These are phyloP conservation scores for Chenopodium suecicum DNA, from an alignment of 148 eudicot genomes.

Conservation along the genomic window DNA sequence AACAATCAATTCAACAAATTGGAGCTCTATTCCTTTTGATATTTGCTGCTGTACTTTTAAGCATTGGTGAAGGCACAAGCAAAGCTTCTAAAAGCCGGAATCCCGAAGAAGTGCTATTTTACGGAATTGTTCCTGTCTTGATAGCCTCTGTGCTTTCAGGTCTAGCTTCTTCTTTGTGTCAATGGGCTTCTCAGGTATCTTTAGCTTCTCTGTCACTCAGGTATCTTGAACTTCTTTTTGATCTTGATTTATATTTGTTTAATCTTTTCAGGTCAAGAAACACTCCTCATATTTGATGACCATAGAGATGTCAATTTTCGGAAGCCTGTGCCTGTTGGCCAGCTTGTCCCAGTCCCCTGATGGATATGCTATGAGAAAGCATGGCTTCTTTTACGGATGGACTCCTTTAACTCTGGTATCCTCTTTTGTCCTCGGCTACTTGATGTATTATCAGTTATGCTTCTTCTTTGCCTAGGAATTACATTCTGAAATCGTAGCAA, in stretches of 20 bases:
- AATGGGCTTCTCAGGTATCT: constrained; percentile 98
- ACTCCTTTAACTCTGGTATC: constrained; percentile 76
- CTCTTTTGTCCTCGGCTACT: background rate
- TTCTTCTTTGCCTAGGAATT: background rate
- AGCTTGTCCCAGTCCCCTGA: constrained; percentile 89
- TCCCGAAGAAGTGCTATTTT: constrained; percentile 68
- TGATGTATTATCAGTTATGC: background rate
- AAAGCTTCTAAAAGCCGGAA: constrained; percentile 60
- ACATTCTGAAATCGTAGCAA: no score
- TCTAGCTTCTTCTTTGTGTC: constrained; percentile 92
- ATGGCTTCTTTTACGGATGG: constrained; percentile 88
- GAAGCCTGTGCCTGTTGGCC: constrained; percentile 79
- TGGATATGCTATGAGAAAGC: constrained; percentile 75
- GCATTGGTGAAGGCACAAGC: constrained; percentile 92
- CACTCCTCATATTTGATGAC: constrained; percentile 94
- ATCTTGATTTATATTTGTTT: constrained; percentile 3
- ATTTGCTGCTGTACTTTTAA: constrained; percentile 85
- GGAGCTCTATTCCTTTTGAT: constrained; percentile 91
- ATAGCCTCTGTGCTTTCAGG: constrained; percentile 95
- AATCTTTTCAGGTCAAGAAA: constrained; percentile 66
- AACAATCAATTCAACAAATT: constrained; percentile 88
- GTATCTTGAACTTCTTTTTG: constrained; percentile 32
- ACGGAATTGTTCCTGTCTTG: constrained; percentile 87
- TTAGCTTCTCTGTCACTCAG: constrained; percentile 14
- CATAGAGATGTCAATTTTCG: constrained; percentile 91